Conservation (phyloP, 108 stramenopile species). For the Ochromonas danica region DNA sequence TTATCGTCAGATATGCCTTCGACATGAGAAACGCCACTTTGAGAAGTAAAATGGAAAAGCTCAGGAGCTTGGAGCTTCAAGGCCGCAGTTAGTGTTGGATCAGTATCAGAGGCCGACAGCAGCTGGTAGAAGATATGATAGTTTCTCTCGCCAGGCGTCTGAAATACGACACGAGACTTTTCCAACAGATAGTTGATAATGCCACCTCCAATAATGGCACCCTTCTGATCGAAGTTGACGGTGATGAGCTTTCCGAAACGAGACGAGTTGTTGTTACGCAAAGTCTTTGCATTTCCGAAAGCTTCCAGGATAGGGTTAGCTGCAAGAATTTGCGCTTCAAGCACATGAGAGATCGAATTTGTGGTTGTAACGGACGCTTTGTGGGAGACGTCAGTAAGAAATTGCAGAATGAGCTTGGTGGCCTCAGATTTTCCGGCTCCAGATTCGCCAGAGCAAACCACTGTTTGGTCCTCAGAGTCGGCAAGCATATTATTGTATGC, state of each 20-base stretch:
- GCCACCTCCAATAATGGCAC: conserved; percentile 44
- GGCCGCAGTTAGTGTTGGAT: conserved; percentile 43
- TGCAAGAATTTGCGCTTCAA: conserved; percentile 90
- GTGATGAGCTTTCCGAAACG: conserved; percentile 79
- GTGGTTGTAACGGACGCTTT: neutral
- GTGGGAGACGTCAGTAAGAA: conserved; percentile 71
- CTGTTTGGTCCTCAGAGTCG: conserved; percentile 45
- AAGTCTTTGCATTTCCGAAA: conserved; percentile 98
- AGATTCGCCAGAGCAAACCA: conserved; percentile 67
- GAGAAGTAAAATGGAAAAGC: conserved; percentile 55
- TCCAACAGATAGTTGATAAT: conserved; percentile 87
- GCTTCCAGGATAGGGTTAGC: conserved; percentile 97
- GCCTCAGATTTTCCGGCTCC: conserved; percentile 71
- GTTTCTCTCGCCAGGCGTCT: conserved; percentile 89
- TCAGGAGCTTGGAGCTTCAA: conserved; percentile 52
- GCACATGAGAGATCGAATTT: conserved; percentile 26
- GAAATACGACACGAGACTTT: conserved; percentile 86
- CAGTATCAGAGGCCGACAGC: conserved; percentile 66
- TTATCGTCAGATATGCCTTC: conserved; percentile 55
- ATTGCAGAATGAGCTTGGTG: conserved; percentile 92
- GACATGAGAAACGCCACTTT: conserved; percentile 48
- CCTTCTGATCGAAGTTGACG: conserved; percentile 45
- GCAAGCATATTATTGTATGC: conserved; percentile 84
- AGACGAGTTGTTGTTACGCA: conserved; percentile 98
- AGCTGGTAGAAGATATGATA: conserved; percentile 99